Evolutionary conservation across 2,329 filamentous ascomycete species (phyloP), one percentile per base, ranked within the genome.

Genomic region (Ophiostoma himal-ulmi): DNA sequence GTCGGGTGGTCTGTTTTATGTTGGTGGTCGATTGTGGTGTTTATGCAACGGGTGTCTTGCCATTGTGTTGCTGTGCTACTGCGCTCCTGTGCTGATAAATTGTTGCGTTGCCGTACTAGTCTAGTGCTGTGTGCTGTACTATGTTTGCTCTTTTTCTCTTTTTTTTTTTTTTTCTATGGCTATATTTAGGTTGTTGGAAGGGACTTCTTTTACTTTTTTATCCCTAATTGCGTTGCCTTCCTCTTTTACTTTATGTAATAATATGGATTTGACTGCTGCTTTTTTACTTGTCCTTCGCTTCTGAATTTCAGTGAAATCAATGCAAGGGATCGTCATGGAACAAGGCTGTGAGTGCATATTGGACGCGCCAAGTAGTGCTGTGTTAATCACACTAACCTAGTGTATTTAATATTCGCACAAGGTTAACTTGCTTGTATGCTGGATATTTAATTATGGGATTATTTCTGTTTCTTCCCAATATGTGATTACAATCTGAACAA

Each of bases 291-390:
- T 60, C 17, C 30, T 10, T n/a, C 7, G 6, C 17, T 67, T 67
- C 13, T 37, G 13, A 8, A 3, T 5, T 36, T 20, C 22, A 6
- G 62, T 30, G 4, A 30, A 34, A 37, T 37, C 20, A 30, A 13
- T 26, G 14, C 3, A 22, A 68, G 3, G 3, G 66, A 39, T 44
- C 44, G 57, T 34, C 57, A 41, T 67, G 13, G 10, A 22, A 36
- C 64, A 67, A 67, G 64, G 41, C 41, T 67, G 64, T 65, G 20
- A 34, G 20, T 65, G 30, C 30, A 30, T 30, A 30, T 30, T 30
- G 30, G 30, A 4, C 30, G 30, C 30, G 30, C 30, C 30, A 30
- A 30, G 30, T 30, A 30, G 30, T 20, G 39, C 11, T 44, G 39
- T 44, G 39, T 2, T 44, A 13, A 44, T 44, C 39, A 44, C 39